These are phyloP conservation scores for Mediolabrus comicus DNA, from an alignment of 108 stramenopile genomes.

Conservation along the genomic window DNA sequence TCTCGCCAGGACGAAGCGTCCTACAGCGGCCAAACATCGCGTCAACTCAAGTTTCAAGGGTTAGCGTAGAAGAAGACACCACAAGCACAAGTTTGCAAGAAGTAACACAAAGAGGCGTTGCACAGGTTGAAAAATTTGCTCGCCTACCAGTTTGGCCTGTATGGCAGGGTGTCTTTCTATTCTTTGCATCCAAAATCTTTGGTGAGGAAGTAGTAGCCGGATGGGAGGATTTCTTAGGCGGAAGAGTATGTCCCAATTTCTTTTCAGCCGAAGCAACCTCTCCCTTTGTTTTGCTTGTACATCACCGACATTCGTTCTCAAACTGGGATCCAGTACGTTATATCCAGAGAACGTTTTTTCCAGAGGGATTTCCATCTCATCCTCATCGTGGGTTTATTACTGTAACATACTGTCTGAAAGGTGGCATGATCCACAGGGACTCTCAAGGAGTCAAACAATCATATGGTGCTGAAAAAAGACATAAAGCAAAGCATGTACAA, in stretches of 20 bases:
- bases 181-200: constrained; percentile 53
- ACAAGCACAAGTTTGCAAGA: not conserved
- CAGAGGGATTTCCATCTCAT: constrained; percentile 89
- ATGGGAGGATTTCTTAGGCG: constrained; percentile 61
- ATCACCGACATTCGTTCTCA: constrained; percentile 81
- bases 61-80: not conserved
- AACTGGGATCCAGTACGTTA: constrained; percentile 68
- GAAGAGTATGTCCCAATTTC: constrained; percentile 82
- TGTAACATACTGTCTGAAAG: constrained; percentile 73
- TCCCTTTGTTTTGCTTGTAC: constrained; percentile 84
- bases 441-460: constrained; percentile 63
- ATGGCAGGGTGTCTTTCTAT: constrained; percentile 68
- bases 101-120: constrained; percentile 18
- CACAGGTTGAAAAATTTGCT: constrained; percentile 53
- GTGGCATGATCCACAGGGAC: constrained; percentile 86
- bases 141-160: constrained; percentile 84
- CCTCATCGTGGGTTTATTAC: constrained; percentile 87
- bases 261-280: constrained; percentile 49
- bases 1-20: not conserved
- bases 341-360: constrained; percentile 60
- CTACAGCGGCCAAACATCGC: not conserved
- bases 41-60: not conserved
- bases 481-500: constrained; percentile 60
- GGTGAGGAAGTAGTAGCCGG: constrained; percentile 49
- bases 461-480: constrained; percentile 62